Evolutionary conservation across 208 protist genomes (phyloP).

Genomic region (Leishmania braziliensis): DNA sequence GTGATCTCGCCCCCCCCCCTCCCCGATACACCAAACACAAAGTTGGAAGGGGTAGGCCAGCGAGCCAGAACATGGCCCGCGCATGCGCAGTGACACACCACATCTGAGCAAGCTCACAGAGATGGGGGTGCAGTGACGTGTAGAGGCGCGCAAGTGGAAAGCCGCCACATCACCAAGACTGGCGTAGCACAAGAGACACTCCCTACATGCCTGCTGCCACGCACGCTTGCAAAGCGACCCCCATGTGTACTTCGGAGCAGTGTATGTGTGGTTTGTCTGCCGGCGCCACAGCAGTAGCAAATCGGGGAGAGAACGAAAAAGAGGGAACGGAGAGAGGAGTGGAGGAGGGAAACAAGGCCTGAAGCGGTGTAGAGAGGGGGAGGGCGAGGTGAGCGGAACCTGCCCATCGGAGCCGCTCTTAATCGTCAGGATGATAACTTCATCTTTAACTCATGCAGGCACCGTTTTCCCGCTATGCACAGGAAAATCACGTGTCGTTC

Average conservation of each 20-base stretch:
- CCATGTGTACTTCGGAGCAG: not conserved
- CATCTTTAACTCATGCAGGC: no score
- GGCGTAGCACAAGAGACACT: not conserved
- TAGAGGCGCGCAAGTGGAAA: not conserved
- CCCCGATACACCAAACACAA: not conserved
- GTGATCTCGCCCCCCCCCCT: not conserved
- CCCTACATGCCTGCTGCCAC: not conserved
- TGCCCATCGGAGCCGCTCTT: not conserved
- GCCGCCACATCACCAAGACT: not conserved
- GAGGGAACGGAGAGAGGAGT: not conserved
- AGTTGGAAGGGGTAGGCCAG: not conserved
- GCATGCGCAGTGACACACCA: not conserved
- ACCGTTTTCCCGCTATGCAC: not conserved
- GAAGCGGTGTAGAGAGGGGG: not conserved
- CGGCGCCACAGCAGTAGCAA: not conserved
- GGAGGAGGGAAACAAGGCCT: slow-evolving; percentile 10
- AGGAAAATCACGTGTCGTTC: not conserved
- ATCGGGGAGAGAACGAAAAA: slow-evolving; percentile 15
- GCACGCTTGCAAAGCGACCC: not conserved
- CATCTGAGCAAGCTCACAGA: not conserved
- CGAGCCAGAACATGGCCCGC: not conserved
- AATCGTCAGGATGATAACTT: not conserved
- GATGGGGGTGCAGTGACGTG: not conserved
- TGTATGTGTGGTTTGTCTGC: not conserved
- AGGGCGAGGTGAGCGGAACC: not conserved